phyloP scores from a whole-genome alignment of 768 basidiomycete species.

The Auriscalpium vulgare region DNA sequence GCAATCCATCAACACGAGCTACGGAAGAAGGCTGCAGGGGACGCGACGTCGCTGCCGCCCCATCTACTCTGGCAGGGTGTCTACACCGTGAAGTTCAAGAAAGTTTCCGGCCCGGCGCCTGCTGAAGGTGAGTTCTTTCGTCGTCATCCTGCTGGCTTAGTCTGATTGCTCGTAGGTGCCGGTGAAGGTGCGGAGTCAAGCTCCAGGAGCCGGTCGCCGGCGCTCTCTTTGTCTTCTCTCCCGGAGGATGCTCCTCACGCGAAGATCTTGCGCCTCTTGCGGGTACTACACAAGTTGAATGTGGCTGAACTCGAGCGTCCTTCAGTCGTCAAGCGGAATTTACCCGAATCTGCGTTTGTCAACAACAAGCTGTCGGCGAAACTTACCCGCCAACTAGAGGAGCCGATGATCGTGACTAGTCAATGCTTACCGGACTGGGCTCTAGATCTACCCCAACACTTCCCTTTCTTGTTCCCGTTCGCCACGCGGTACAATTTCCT shows the following conservation, averaged over 20 bases:
- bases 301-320: conserved; percentile 61
- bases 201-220: conserved; percentile 51
- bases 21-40: conserved; percentile 47
- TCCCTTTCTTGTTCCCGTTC: conserved; percentile 98
- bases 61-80: conserved; percentile 84
- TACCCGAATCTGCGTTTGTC: conserved; percentile 82
- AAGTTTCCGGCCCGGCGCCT: conserved; percentile 76
- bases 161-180: conserved; percentile 19
- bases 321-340: conserved; percentile 43
- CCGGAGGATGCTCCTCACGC: conserved; percentile 80
- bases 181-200: conserved; percentile 35
- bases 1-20: conserved; percentile 90
- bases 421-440: conserved; percentile 98
- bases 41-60: conserved; percentile 45
- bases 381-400: conserved; percentile 92
- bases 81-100: conserved; percentile 89
- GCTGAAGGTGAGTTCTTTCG: conserved; percentile 45
- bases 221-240: conserved; percentile 66
- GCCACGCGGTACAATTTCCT: conserved; percentile 95
- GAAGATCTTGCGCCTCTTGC: conserved; percentile 85
- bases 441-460: conserved; percentile 88
- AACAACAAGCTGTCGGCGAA: conserved; percentile 98
- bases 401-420: conserved; percentile 98
- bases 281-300: conserved; percentile 81
- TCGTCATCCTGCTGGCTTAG: background rate